A percentile compares a stretch with the other conserved stretches of the same genome.
These are phyloP conservation scores for Neurospora sp. DNA, from an alignment of 495 filamentous ascomycete species.

Conservation along the genomic window DNA sequence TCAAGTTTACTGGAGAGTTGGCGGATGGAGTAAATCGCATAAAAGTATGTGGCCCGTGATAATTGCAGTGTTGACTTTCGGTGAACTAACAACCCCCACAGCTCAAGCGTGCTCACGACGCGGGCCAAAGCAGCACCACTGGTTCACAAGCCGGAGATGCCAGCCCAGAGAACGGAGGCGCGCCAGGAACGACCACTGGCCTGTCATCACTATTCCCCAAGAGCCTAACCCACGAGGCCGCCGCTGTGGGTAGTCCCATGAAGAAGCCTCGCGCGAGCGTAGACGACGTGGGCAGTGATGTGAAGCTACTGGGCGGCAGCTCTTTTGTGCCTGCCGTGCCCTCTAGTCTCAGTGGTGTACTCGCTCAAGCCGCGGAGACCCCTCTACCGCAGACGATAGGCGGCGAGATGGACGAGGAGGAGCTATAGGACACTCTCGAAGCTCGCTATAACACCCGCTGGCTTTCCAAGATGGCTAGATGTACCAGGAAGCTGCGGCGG, in stretches of 20 bases:
- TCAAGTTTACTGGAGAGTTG: slow-evolving; percentile 70
- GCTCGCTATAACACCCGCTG: background rate
- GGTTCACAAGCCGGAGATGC: slow-evolving; percentile 22
- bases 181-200: slow-evolving; percentile 13
- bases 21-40: slow-evolving; percentile 88
- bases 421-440: background rate
- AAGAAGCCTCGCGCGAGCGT: slow-evolving; percentile 75
- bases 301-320: background rate
- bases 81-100: slow-evolving; percentile 26
- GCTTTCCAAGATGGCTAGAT: background rate
- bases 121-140: slow-evolving; percentile 53
- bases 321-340: background rate
- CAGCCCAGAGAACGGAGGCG: slow-evolving; percentile 29
- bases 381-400: background rate
- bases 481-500: background rate
- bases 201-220: slow-evolving; percentile 26
- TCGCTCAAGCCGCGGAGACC: background rate
- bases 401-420: background rate
- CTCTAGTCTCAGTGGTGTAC: background rate
- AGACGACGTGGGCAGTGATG: slow-evolving; percentile 13
- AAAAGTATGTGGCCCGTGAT: slow-evolving; percentile 51
- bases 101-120: slow-evolving; percentile 93
- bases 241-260: slow-evolving; percentile 61
- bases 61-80: background rate
- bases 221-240: slow-evolving; percentile 31